Conservation (phyloP, 2,329 filamentous ascomycete species). For the Ophiosphaerella narmari region DNA sequence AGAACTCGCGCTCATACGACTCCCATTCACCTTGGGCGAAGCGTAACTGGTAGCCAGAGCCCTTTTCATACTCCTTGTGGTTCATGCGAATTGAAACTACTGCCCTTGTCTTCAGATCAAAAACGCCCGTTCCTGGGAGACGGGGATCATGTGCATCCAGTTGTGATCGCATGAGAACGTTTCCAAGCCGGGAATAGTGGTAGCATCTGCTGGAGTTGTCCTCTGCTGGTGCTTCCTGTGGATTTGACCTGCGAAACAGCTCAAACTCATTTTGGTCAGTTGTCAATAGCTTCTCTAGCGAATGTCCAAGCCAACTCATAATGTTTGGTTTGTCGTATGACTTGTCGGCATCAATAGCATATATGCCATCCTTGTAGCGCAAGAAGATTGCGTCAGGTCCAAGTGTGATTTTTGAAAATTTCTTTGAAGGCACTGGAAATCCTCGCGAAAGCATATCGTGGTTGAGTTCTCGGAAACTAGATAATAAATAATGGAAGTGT, state of each 20-base stretch:
- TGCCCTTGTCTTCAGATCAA: constrained; percentile 93
- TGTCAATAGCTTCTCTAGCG: constrained; percentile 94
- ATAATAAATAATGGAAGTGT: constrained; percentile 93
- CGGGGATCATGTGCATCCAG: constrained; percentile 87
- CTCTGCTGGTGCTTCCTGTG: constrained; percentile 70
- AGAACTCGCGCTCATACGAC: constrained; percentile 94
- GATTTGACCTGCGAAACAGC: constrained; percentile 65
- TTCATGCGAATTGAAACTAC: constrained; percentile 94
- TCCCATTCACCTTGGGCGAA: constrained; percentile 76
- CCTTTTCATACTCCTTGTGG: constrained; percentile 69
- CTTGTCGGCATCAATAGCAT: constrained; percentile 96
- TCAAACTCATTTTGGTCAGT: constrained; percentile 82
- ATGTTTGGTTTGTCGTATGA: constrained; percentile 84
- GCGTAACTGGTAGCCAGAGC: constrained; percentile 85
- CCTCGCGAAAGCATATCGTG: constrained; percentile 67
- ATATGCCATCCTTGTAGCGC: constrained; percentile 79
- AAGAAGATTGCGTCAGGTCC: constrained; percentile 79
- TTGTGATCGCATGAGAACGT: constrained; percentile 94
- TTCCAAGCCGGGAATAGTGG: constrained; percentile 83
- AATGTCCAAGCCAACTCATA: constrained; percentile 89
- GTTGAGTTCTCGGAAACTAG: constrained; percentile 77
- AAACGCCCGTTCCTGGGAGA: constrained; percentile 88
- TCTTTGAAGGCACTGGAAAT: constrained; percentile 64
- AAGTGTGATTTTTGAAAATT: constrained; percentile 73
- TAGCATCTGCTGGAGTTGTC: constrained; percentile 65